A percentile compares a stretch with the other conserved stretches of the same genome.
phyloP scores from a whole-genome alignment of 768 basidiomycete species.

The Gymnopilus dilepis region DNA sequence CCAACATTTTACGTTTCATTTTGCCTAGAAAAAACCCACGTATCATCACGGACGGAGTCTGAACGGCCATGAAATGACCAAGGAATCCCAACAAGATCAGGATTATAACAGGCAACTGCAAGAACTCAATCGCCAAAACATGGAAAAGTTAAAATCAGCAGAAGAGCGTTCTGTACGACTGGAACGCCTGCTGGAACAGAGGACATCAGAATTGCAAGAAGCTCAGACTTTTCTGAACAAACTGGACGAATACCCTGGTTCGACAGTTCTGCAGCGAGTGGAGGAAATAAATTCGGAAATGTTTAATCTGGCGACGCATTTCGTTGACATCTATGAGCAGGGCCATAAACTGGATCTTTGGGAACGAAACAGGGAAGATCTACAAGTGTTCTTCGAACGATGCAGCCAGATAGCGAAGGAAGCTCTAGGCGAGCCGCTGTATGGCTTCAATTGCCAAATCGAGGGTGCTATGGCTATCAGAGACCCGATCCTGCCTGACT shows the following conservation, averaged over 20 bases:
- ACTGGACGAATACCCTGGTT: conserved; percentile 12
- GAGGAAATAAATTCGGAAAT: conserved; percentile 16
- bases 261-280: conserved; percentile 26
- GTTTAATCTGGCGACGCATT: conserved; percentile 27
- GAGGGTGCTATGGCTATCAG: conserved; percentile 3
- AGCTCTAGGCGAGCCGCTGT: conserved; percentile 4
- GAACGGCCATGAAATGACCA: neutral
- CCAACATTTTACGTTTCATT: too few species aligned
- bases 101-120: neutral
- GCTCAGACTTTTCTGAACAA: conserved; percentile 21
- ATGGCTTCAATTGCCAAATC: conserved; percentile 13
- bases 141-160: neutral
- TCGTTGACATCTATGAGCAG: conserved; percentile 42
- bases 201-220: conserved; percentile 16
- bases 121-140: neutral
- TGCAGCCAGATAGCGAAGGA: conserved; percentile 1
- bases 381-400: neutral
- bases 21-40: too few species aligned
- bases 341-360: conserved; percentile 10
- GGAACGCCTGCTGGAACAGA: conserved; percentile 8
- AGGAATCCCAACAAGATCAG: neutral
- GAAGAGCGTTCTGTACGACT: neutral
- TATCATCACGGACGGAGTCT: neutral
- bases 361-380: neutral
- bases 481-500: conserved; percentile 10